These are phyloP conservation scores for Striga asiatica DNA, from an alignment of 257 asterid species.

Conservation along the genomic window DNA sequence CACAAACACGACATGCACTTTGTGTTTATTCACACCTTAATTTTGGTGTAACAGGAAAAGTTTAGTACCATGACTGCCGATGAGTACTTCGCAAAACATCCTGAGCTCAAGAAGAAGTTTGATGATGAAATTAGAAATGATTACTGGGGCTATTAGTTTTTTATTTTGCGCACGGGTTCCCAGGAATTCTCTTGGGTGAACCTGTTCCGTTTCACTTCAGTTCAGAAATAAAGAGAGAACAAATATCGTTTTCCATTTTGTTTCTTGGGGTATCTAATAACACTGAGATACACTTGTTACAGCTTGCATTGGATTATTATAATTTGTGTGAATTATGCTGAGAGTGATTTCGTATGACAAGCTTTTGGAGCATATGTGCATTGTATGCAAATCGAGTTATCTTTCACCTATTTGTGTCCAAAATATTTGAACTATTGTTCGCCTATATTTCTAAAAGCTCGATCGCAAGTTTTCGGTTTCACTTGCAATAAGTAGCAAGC, in stretches of 20 bases:
- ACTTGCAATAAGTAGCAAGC: too few relatives aligned
- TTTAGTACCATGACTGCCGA: slow-evolving; percentile 95
- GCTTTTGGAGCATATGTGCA: too few relatives aligned
- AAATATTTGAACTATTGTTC: too few relatives aligned
- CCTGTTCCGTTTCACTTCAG: slow-evolving; percentile 22
- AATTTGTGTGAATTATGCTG: slow-evolving; percentile 12
- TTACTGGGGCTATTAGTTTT: slow-evolving; percentile 46
- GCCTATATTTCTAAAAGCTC: too few relatives aligned
- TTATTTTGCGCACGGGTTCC: slow-evolving; percentile 2
- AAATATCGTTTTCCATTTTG: slow-evolving; percentile 11
- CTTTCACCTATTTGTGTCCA: too few relatives aligned
- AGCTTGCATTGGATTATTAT: slow-evolving; percentile 11
- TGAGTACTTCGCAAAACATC: slow-evolving; percentile 86
- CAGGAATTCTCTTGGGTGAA: slow-evolving; percentile 18
- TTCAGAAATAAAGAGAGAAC: slow-evolving; percentile 40
- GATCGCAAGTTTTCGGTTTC: too few relatives aligned
- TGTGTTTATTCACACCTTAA: slow-evolving; percentile 11
- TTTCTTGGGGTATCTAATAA: slow-evolving; percentile 18
- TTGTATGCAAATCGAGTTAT: too few relatives aligned
- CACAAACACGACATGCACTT: not conserved
- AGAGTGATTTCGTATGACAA: slow-evolving; percentile 4
- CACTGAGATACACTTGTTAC: slow-evolving; percentile 13
- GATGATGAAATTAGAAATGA: slow-evolving; percentile 57
- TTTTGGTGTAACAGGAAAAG: slow-evolving; percentile 46
- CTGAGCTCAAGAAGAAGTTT: slow-evolving; percentile 77